Percentiles rank a stretch among this genome's conserved stretches.
These are phyloP conservation scores for Lineolata rhizophorae DNA, from an alignment of 495 filamentous ascomycete species.

Conservation along the genomic window DNA sequence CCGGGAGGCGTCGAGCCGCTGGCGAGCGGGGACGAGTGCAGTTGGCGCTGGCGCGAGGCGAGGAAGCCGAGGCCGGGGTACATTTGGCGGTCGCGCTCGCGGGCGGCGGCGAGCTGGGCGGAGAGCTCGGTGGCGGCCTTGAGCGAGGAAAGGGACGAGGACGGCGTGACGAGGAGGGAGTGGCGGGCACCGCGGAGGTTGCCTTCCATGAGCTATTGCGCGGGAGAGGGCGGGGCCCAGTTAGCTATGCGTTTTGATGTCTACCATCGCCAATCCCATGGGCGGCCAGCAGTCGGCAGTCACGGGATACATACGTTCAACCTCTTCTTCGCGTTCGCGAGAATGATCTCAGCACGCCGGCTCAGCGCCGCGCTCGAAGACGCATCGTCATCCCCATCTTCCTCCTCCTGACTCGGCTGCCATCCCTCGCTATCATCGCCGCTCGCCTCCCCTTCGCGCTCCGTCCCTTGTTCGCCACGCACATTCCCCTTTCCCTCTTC, in stretches of 20 bases:
- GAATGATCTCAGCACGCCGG: slow-evolving; percentile 63
- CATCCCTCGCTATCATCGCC: slow-evolving; percentile 12
- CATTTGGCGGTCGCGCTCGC: neutral
- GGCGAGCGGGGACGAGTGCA: slow-evolving; percentile 8
- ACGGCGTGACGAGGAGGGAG: slow-evolving; percentile 24
- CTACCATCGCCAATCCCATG: too few species aligned
- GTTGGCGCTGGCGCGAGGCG: slow-evolving; percentile 3
- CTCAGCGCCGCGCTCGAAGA: slow-evolving; percentile 56
- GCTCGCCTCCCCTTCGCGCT: slow-evolving; percentile 2
- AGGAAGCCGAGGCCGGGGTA: slow-evolving; percentile 9
- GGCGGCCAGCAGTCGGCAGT: too few species aligned
- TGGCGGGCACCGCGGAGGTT: slow-evolving; percentile 64
- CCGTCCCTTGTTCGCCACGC: slow-evolving; percentile 8
- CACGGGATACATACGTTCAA: slow-evolving; percentile 54
- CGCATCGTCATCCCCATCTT: slow-evolving; percentile 20
- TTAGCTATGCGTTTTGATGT: slow-evolving; percentile 11
- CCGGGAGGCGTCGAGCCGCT: too few species aligned
- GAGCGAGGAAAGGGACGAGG: slow-evolving; percentile 1
- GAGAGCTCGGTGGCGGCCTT: neutral
- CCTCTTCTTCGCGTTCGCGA: slow-evolving; percentile 75
- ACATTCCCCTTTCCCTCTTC: too few species aligned
- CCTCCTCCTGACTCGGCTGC: slow-evolving; percentile 7
- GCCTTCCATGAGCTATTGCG: slow-evolving; percentile 67
- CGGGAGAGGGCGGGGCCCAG: neutral
- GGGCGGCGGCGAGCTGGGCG: neutral